These are phyloP conservation scores for Leccinum rimulosum DNA, from an alignment of 768 basidiomycete species.

Conservation along the genomic window DNA sequence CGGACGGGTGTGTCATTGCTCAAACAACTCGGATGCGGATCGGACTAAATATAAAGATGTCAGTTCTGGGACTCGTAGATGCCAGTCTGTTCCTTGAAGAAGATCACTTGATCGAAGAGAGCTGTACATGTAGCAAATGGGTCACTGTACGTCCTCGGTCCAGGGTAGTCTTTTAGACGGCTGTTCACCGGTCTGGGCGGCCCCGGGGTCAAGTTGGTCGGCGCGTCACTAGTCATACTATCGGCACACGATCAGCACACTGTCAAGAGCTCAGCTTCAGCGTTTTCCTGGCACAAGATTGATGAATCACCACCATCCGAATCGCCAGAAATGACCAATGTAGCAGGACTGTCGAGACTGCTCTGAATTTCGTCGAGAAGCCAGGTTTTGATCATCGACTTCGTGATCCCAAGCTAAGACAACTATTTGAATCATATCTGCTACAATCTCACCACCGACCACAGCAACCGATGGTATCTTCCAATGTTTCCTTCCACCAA, in stretches of 20 bases:
- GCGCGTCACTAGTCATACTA: too few relatives aligned
- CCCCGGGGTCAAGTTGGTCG: too few relatives aligned
- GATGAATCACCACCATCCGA: too few relatives aligned
- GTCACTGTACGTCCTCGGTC: too few relatives aligned
- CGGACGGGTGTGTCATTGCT: neutral
- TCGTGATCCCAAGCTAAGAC: constrained; percentile 70
- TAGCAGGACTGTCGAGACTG: constrained; percentile 62
- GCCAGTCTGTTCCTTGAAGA: constrained; percentile 23
- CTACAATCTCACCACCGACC: constrained; percentile 27
- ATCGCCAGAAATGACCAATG: constrained; percentile 93
- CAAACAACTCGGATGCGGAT: neutral
- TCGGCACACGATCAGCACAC: too few relatives aligned
- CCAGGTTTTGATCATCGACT: constrained; percentile 90
- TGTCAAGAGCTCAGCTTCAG: too few relatives aligned
- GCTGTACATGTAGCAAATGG: neutral
- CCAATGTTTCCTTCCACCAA: neutral
- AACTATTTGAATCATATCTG: neutral
- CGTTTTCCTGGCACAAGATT: too few relatives aligned
- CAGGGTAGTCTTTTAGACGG: too few relatives aligned
- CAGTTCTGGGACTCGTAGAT: neutral
- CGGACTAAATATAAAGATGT: neutral
- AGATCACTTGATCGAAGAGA: constrained; percentile 17
- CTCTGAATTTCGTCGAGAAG: constrained; percentile 76
- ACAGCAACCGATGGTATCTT: constrained; percentile 14
- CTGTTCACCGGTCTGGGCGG: too few relatives aligned